These are phyloP conservation scores for Stephania cephalantha DNA, from an alignment of 164 flowering plant species.

Conservation along the genomic window DNA sequence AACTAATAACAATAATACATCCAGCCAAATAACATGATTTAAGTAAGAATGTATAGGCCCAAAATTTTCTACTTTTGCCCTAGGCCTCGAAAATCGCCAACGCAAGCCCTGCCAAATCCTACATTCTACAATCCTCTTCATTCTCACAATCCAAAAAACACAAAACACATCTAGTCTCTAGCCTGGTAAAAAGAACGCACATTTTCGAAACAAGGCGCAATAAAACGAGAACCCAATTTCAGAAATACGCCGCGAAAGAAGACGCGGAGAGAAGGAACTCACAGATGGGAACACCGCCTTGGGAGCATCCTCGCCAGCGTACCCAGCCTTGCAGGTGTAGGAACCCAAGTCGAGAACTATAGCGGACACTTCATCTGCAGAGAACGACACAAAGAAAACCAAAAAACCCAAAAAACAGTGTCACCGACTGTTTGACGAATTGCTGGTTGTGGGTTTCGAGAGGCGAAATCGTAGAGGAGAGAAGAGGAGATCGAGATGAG, in stretches of 20 bases:
- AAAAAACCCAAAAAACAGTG: background rate
- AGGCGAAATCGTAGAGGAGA: background rate
- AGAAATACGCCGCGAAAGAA: background rate
- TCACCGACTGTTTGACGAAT: background rate
- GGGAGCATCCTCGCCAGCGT: conserved; percentile 99
- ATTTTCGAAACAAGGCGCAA: background rate
- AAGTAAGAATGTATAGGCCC: background rate
- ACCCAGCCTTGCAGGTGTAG: conserved; percentile 98
- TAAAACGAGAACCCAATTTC: background rate
- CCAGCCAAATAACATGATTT: background rate
- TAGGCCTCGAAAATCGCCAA: background rate
- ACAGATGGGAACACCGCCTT: conserved; percentile 98
- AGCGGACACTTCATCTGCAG: conserved; percentile 92
- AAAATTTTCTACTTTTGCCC: background rate
- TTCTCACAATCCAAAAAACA: background rate
- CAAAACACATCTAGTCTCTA: background rate
- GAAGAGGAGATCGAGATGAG: background rate
- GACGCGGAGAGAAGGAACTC: conserved; percentile 13
- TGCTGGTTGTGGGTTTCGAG: background rate
- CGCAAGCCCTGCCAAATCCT: background rate
- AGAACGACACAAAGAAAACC: background rate
- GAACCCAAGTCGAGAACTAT: conserved; percentile 91
- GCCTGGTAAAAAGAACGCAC: background rate
- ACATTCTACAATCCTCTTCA: background rate
- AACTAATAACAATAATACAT: background rate